Evolutionary conservation across 2,329 filamentous ascomycete species (phyloP).

Genomic region (Rhynchosporium agropyri): DNA sequence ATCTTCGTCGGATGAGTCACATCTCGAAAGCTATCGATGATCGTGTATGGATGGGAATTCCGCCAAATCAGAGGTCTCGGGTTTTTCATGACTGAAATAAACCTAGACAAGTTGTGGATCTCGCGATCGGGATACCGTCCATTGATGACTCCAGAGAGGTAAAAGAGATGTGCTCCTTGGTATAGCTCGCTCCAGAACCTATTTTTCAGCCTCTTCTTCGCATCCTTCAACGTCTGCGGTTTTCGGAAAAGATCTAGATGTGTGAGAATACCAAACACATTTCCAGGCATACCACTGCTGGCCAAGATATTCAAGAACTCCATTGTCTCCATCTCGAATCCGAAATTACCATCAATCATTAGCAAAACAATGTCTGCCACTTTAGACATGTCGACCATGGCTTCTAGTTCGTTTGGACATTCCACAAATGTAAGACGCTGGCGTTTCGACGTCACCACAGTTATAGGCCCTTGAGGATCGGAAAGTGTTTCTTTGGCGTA

Average conservation of each 20-base stretch:
- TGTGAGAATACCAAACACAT: slow-evolving; percentile 95
- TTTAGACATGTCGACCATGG: slow-evolving; percentile 97
- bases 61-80: slow-evolving; percentile 94
- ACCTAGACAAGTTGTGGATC: slow-evolving; percentile 91
- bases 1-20: slow-evolving; percentile 91
- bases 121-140: slow-evolving; percentile 96
- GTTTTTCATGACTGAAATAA: slow-evolving; percentile 99
- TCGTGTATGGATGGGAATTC: slow-evolving; percentile 90
- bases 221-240: slow-evolving; percentile 85
- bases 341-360: slow-evolving; percentile 98
- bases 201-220: slow-evolving; percentile 96
- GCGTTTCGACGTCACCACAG: slow-evolving; percentile 94
- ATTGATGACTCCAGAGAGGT: slow-evolving; percentile 94
- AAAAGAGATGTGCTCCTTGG: slow-evolving; percentile 95
- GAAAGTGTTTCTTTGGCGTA: slow-evolving; percentile 96
- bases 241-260: slow-evolving; percentile 96
- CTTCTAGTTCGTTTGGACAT: slow-evolving; percentile 93
- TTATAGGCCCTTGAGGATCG: slow-evolving; percentile 87
- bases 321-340: slow-evolving; percentile 99
- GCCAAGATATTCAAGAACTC: slow-evolving; percentile 94
- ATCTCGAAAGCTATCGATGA: slow-evolving; percentile 93
- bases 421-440: slow-evolving; percentile 94
- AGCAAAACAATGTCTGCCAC: slow-evolving; percentile 95
- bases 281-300: slow-evolving; percentile 96
- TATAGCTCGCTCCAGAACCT: slow-evolving; percentile 97